Percentiles rank a stretch among this genome's conserved stretches.
These are phyloP conservation scores for Sordariomycetes sp. DNA, from an alignment of 2,329 filamentous ascomycete genomes.

Conservation along the genomic window DNA sequence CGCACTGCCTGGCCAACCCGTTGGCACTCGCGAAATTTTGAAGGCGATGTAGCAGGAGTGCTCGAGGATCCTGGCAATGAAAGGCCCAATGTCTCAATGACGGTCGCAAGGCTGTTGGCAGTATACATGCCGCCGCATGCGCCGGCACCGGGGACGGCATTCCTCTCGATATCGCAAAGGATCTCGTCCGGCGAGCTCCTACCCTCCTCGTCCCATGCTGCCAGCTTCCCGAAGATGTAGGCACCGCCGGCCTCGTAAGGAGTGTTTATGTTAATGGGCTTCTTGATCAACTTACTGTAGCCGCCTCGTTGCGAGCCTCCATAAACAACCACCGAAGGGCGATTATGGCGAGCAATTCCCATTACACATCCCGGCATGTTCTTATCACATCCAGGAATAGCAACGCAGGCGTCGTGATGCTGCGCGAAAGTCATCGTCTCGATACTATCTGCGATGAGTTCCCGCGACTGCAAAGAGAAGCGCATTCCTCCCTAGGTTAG, in stretches of 20 bases:
- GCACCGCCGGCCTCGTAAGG: conserved; percentile 86
- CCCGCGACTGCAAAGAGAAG: conserved; percentile 81
- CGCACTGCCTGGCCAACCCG: conserved; percentile 72
- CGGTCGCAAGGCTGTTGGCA: conserved; percentile 87
- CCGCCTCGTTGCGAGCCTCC: conserved; percentile 85
- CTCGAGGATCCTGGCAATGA: conserved; percentile 77
- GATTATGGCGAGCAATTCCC: conserved; percentile 83
- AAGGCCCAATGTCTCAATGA: conserved; percentile 84
- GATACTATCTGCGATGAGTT: conserved; percentile 90
- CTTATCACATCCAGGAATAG: conserved; percentile 92
- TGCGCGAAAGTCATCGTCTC: conserved; percentile 90
- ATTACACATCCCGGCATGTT: conserved; percentile 94
- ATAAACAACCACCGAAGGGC: conserved; percentile 92
- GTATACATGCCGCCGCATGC: conserved; percentile 87
- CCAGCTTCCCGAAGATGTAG: conserved; percentile 66
- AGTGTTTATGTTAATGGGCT: conserved; percentile 77
- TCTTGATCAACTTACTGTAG: conserved; percentile 66
- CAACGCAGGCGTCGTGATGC: conserved; percentile 86
- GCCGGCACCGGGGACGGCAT: conserved; percentile 58
- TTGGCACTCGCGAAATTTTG: conserved; percentile 80
- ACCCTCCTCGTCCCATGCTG: conserved; percentile 54
- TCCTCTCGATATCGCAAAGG: conserved; percentile 70
- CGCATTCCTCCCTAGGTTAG: conserved; percentile 61
- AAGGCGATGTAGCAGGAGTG: conserved; percentile 69
- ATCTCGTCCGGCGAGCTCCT: conserved; percentile 66